These are phyloP conservation scores for Aquanectria penicillioides DNA, from an alignment of 2,329 filamentous ascomycete species.

Conservation along the genomic window DNA sequence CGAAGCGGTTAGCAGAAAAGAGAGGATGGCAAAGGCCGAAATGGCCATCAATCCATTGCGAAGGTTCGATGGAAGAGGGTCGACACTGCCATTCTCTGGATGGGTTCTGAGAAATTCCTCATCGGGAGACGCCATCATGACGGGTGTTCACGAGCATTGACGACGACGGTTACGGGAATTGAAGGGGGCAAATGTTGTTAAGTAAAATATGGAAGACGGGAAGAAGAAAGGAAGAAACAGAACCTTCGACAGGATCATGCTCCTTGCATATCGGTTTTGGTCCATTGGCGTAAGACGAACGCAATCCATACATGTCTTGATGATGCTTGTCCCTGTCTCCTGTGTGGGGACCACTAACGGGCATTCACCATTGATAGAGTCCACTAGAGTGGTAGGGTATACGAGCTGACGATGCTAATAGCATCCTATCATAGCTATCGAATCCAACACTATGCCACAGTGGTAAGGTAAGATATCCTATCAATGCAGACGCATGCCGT, in stretches of 20 bases:
- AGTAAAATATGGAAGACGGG: neutral
- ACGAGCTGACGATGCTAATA: neutral
- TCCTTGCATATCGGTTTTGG: neutral
- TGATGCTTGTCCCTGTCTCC: neutral
- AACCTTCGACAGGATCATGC: neutral
- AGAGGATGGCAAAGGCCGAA: constrained; percentile 39
- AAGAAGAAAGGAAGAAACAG: too few species aligned
- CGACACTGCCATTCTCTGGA: constrained; percentile 30
- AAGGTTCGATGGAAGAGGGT: constrained; percentile 33
- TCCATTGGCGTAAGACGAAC: constrained; percentile 1
- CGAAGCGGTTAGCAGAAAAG: too few species aligned
- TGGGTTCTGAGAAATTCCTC: constrained; percentile 25
- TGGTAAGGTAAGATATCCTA: neutral
- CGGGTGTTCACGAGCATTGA: constrained; percentile 2
- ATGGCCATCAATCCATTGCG: constrained; percentile 41
- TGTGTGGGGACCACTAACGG: neutral
- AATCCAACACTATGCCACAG: neutral
- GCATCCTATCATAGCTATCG: constrained; percentile 1
- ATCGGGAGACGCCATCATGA: constrained; percentile 19
- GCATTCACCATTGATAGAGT: neutral
- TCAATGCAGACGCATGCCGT: neutral
- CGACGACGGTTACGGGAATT: neutral
- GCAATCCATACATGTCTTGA: too few species aligned
- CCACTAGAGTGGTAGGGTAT: neutral
- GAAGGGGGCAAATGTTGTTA: neutral